These are phyloP conservation scores for Pyracantha coccinea DNA, from an alignment of 331 rosid genomes.

Conservation along the genomic window DNA sequence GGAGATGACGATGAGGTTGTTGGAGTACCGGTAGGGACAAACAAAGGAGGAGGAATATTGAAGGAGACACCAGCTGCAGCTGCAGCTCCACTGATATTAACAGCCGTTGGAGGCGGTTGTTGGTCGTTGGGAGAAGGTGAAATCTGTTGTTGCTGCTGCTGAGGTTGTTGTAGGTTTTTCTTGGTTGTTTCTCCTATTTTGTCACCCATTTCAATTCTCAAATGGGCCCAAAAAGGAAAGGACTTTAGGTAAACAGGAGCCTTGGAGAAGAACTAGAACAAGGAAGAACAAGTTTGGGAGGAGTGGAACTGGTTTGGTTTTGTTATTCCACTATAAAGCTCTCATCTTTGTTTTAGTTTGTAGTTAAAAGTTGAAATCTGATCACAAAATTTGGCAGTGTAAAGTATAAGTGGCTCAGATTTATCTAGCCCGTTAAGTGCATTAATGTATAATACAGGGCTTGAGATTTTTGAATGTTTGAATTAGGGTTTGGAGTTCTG, in stretches of 20 bases:
- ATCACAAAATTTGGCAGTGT: not conserved
- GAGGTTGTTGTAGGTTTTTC: constrained; percentile 28
- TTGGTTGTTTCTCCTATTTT: constrained; percentile 52
- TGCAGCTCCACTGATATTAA: constrained; percentile 26
- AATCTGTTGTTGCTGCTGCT: constrained; percentile 33
- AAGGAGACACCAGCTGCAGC: constrained; percentile 26
- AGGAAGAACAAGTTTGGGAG: constrained; percentile 5
- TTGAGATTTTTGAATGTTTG: no score
- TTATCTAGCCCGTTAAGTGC: no score
- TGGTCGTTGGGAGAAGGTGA: constrained; percentile 50
- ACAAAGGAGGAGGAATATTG: constrained; percentile 40
- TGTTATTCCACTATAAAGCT: not conserved
- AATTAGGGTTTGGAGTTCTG: not conserved
- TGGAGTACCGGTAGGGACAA: constrained; percentile 40
- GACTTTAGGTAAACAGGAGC: constrained; percentile 4
- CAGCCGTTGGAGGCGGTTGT: constrained; percentile 21
- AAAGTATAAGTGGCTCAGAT: not conserved
- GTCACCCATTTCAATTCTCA: constrained; percentile 43
- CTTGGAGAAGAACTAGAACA: constrained; percentile 22
- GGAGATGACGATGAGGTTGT: constrained; percentile 38
- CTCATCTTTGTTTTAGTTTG: not conserved
- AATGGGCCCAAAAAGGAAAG: constrained; percentile 32
- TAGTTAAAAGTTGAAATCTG: not conserved
- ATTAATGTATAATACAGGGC: not conserved
- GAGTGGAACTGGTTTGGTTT: constrained; percentile 21